A percentile compares a stretch with the other conserved stretches of the same genome.
Conservation (phyloP, 106 monocot genomes). For the Dendrobium officinale region DNA sequence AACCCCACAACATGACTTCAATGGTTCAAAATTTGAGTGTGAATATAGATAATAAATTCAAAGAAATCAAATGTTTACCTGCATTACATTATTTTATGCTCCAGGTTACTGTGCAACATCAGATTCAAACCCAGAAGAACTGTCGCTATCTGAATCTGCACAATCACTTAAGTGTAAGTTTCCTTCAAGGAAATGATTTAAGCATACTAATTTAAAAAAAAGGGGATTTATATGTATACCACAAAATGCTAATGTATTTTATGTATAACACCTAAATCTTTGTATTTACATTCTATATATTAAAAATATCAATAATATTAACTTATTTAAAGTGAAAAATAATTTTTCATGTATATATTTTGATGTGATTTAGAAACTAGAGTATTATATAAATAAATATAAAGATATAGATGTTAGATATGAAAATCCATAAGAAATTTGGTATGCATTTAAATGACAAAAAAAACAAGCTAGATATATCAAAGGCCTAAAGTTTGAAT, state of each 20-base stretch:
- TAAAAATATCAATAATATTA: no score
- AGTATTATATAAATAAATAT: no score
- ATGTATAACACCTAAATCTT: no score
- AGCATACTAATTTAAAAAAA: neutral
- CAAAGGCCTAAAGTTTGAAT: neutral
- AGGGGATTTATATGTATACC: no score
- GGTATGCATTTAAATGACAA: no score
- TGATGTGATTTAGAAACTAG: no score
- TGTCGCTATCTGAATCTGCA: conserved; percentile 52
- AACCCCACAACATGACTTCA: neutral
- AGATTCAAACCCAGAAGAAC: conserved; percentile 38
- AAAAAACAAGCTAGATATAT: neutral
- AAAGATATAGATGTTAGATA: no score
- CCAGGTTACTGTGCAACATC: conserved; percentile 15
- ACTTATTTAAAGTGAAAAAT: no score
- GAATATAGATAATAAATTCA: neutral
- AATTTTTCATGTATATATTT: no score
- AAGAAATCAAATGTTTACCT: neutral
- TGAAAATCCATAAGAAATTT: no score
- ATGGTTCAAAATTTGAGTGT: neutral
- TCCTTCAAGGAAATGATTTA: neutral
- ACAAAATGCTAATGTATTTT: no score
- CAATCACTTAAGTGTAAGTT: conserved; percentile 2
- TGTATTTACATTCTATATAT: no score
- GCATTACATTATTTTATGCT: neutral